Evolutionary conservation across 2,329 filamentous ascomycete genomes (phyloP).

Genomic region (Penicillium sp.): DNA sequence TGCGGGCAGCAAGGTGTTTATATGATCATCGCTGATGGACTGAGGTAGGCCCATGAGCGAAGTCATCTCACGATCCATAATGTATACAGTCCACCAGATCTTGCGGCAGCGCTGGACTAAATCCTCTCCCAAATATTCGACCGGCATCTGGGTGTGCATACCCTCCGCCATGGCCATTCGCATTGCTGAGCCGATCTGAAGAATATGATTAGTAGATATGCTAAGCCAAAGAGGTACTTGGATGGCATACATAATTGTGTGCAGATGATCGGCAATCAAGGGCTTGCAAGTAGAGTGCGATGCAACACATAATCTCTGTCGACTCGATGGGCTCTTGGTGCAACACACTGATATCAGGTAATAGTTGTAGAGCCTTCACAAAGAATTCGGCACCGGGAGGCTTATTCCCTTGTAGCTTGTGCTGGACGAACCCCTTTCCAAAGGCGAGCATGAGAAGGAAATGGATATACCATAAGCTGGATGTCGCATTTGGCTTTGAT

Average conservation of each 20-base stretch:
- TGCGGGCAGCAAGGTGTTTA: conserved; percentile 49
- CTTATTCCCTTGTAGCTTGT: conserved; percentile 33
- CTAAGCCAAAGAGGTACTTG: conserved; percentile 20
- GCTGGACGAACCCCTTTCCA: conserved; percentile 54
- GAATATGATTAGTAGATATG: conserved; percentile 38
- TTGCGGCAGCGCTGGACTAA: conserved; percentile 52
- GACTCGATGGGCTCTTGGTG: conserved; percentile 47
- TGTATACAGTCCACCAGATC: conserved; percentile 59
- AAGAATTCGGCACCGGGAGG: conserved; percentile 53
- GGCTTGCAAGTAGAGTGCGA: conserved; percentile 54
- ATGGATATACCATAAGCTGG: conserved; percentile 54
- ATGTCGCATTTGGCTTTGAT: conserved; percentile 25
- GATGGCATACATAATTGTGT: conserved; percentile 47
- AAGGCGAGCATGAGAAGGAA: conserved; percentile 57
- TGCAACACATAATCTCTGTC: conserved; percentile 50
- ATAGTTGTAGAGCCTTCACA: conserved; percentile 45
- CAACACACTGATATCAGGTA: conserved; percentile 46
- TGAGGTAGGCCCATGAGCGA: conserved; percentile 56
- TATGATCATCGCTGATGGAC: conserved; percentile 53
- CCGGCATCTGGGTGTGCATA: conserved; percentile 55
- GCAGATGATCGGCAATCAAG: conserved; percentile 52
- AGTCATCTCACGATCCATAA: conserved; percentile 56
- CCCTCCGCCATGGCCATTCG: conserved; percentile 54
- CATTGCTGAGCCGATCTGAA: conserved; percentile 57
- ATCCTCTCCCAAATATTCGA: conserved; percentile 45